A percentile compares a stretch with the other conserved stretches of the same genome.
phyloP scores from a whole-genome alignment of 2,329 filamentous ascomycete species.

The Pseudogymnoascus sp. region DNA sequence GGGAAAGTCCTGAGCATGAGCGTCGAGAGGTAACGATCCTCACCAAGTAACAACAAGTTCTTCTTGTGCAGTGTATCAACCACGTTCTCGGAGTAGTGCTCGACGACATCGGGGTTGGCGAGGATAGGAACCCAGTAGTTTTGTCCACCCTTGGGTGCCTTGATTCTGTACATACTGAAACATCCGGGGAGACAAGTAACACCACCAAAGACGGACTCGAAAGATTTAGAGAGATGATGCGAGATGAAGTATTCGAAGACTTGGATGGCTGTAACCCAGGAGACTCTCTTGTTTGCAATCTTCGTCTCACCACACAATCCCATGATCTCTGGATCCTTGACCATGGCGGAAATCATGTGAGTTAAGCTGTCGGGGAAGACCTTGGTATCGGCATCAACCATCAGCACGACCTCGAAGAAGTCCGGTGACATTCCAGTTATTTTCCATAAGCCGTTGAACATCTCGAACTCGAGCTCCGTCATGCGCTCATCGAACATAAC shows the following conservation, averaged over 20 bases:
- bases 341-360: constrained; percentile 98
- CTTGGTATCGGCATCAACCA: constrained; percentile 99
- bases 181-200: constrained; percentile 97
- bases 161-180: constrained; percentile 99
- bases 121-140: constrained; percentile 99
- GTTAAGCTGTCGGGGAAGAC: constrained; percentile 97
- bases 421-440: constrained; percentile 97
- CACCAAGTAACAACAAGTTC: constrained; percentile 83
- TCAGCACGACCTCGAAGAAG: constrained; percentile 95
- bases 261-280: constrained; percentile 96
- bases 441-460: constrained; percentile 99
- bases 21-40: constrained; percentile 92
- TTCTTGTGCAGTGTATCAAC: constrained; percentile 98
- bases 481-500: constrained; percentile 99
- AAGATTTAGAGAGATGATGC: constrained; percentile 92
- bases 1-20: constrained; percentile 98
- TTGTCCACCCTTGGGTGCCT: constrained; percentile 93
- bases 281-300: constrained; percentile 95
- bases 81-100: constrained; percentile 98
- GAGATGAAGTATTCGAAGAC: constrained; percentile 99
- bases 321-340: constrained; percentile 98
- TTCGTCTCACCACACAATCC: constrained; percentile 98
- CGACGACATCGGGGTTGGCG: constrained; percentile 95
- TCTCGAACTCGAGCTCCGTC: constrained; percentile 98
- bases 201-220: constrained; percentile 97